phyloP scores from a whole-genome alignment of 768 basidiomycete species.

The Tricholoma saponaceum region DNA sequence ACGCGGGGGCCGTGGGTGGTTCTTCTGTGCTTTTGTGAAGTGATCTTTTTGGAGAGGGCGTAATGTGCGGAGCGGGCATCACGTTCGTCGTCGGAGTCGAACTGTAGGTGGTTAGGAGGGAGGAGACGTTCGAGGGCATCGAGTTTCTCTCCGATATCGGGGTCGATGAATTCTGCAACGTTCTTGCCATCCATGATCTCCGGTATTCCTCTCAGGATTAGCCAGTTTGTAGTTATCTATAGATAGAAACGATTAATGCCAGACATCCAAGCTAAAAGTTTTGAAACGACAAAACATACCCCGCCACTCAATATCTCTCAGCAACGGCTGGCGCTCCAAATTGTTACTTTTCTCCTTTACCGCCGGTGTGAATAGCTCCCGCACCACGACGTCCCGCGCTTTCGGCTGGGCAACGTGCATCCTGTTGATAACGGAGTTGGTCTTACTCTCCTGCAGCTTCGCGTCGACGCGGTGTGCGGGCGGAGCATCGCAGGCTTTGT shows the following conservation, averaged over 20 bases:
- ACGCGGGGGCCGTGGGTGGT: constrained; percentile 72
- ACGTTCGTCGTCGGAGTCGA: constrained; percentile 72
- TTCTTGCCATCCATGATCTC: constrained; percentile 99
- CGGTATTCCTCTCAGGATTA: constrained; percentile 97
- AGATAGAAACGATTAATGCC: constrained; percentile 2
- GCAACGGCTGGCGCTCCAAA: constrained; percentile 67
- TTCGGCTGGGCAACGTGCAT: constrained; percentile 94
- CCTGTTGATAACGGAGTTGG: constrained; percentile 89
- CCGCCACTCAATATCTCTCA: constrained; percentile 80
- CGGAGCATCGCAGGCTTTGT: constrained; percentile 91
- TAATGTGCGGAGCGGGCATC: constrained; percentile 61
- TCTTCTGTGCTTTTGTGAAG: constrained; percentile 81
- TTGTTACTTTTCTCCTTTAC: constrained; percentile 84
- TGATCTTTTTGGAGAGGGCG: constrained; percentile 63
- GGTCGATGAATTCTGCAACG: constrained; percentile 96
- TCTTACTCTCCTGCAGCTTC: constrained; percentile 92
- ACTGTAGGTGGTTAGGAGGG: constrained; percentile 31
- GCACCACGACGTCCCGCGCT: constrained; percentile 83
- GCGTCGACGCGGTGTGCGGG: constrained; percentile 91
- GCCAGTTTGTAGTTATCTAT: constrained; percentile 87
- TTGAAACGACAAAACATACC: constrained; percentile 47
- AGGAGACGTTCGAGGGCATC: constrained; percentile 81
- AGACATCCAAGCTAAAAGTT: not conserved
- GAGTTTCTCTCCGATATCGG: constrained; percentile 94
- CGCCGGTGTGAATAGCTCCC: constrained; percentile 86